Evolutionary conservation across 2,329 filamentous ascomycete species (phyloP).

Genomic region (Alternaria consortialis): DNA sequence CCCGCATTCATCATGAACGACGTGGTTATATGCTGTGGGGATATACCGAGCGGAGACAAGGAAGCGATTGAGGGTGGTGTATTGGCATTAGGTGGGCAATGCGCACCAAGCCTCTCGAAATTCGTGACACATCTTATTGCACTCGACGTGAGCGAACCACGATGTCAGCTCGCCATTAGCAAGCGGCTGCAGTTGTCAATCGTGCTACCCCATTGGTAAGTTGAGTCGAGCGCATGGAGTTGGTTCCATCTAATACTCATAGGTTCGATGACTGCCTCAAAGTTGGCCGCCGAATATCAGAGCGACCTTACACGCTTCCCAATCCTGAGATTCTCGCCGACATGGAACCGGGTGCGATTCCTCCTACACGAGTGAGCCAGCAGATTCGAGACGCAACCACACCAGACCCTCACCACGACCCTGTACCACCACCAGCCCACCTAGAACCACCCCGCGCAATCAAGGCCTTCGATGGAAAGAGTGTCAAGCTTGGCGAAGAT

Average conservation of each 20-base stretch:
- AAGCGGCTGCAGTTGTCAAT: slow-evolving; percentile 80
- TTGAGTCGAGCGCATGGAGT: background rate
- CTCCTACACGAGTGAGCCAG: slow-evolving; percentile 59
- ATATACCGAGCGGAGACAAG: slow-evolving; percentile 85
- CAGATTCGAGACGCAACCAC: slow-evolving; percentile 47
- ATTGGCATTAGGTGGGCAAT: slow-evolving; percentile 86
- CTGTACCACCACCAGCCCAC: slow-evolving; percentile 29
- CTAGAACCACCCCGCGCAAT: slow-evolving; percentile 41
- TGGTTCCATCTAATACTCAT: slow-evolving; percentile 20
- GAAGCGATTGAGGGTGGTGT: slow-evolving; percentile 92
- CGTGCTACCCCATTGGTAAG: slow-evolving; percentile 90
- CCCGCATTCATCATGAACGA: slow-evolving; percentile 89
- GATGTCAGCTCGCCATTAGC: slow-evolving; percentile 68
- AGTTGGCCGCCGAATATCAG: slow-evolving; percentile 88
- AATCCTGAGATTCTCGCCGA: slow-evolving; percentile 77
- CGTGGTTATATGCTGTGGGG: slow-evolving; percentile 81
- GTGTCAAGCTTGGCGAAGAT: slow-evolving; percentile 79
- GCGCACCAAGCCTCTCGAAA: slow-evolving; percentile 74
- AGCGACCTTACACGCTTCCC: slow-evolving; percentile 84
- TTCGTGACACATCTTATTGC: slow-evolving; percentile 90
- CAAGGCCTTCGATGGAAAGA: slow-evolving; percentile 77
- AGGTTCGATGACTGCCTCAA: slow-evolving; percentile 98
- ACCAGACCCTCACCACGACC: slow-evolving; percentile 40
- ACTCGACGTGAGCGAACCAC: slow-evolving; percentile 76
- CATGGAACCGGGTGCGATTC: slow-evolving; percentile 36